These are phyloP conservation scores for Coemansia asiatica DNA, from an alignment of 192 early-diverging fungal genomes.

Conservation along the genomic window DNA sequence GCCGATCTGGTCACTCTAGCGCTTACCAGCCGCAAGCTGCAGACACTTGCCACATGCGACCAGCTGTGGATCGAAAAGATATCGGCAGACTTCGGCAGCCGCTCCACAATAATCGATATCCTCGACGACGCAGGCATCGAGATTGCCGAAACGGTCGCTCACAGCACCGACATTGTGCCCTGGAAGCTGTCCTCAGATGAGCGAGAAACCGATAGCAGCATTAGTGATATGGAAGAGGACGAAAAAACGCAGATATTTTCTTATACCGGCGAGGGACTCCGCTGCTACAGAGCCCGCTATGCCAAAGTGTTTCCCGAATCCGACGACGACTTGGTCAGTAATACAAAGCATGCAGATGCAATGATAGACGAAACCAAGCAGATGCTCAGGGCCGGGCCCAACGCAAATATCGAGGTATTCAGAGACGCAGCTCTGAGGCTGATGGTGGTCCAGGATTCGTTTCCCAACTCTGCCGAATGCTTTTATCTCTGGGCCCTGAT, in stretches of 20 bases:
- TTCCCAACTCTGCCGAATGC: constrained; percentile 50
- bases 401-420: constrained; percentile 28
- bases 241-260: neutral
- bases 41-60: constrained; percentile 25
- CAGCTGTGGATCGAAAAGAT: constrained; percentile 49
- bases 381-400: constrained; percentile 42
- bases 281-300: constrained; percentile 43
- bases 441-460: constrained; percentile 47
- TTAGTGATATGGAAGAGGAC: neutral
- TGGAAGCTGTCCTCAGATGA: constrained; percentile 20
- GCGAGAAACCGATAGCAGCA: neutral
- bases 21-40: constrained; percentile 32
- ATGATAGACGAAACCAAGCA: constrained; percentile 36
- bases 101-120: constrained; percentile 32
- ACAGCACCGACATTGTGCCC: constrained; percentile 28
- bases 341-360: constrained; percentile 26
- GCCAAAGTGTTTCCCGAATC: constrained; percentile 36
- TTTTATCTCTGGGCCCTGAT: constrained; percentile 55
- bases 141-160: constrained; percentile 28
- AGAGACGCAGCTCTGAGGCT: constrained; percentile 39
- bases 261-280: constrained; percentile 24
- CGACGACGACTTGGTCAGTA: constrained; percentile 15
- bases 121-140: constrained; percentile 49
- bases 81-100: constrained; percentile 49
- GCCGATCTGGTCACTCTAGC: constrained; percentile 32